These are phyloP conservation scores for Helminthosporium solani DNA, from an alignment of 2,329 filamentous ascomycete species.

Conservation along the genomic window DNA sequence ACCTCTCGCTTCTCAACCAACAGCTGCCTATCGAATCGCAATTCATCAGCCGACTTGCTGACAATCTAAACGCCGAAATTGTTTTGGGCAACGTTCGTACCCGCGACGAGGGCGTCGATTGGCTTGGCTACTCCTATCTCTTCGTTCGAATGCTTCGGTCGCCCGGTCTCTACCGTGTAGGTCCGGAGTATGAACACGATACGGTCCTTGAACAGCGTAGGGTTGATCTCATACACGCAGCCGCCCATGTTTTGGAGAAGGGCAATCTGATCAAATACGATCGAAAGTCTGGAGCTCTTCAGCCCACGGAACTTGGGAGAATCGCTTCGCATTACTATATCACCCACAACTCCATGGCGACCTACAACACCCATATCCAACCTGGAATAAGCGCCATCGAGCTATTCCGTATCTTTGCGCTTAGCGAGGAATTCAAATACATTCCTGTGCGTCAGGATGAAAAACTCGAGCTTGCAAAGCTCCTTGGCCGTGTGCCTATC, in stretches of 20 bases:
- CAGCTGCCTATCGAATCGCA: conserved; percentile 98
- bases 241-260: conserved; percentile 81
- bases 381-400: conserved; percentile 92
- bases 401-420: conserved; percentile 91
- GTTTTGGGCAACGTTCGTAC: conserved; percentile 90
- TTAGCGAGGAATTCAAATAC: conserved; percentile 98
- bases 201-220: conserved; percentile 90
- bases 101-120: conserved; percentile 96
- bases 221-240: conserved; percentile 95
- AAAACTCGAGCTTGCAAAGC: conserved; percentile 91
- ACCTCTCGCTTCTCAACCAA: conserved; percentile 93
- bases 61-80: conserved; percentile 95
- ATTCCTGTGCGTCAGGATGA: conserved; percentile 97
- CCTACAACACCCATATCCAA: conserved; percentile 93
- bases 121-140: conserved; percentile 96
- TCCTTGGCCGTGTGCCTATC: conserved; percentile 85
- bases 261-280: conserved; percentile 93
- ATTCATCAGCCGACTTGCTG: conserved; percentile 85
- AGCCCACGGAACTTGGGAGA: conserved; percentile 89
- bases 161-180: conserved; percentile 91
- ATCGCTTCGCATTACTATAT: conserved; percentile 99
- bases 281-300: conserved; percentile 83
- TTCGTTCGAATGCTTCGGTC: conserved; percentile 97
- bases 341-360: conserved; percentile 92
- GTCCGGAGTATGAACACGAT: conserved; percentile 92